Evolutionary conservation across 177 flowering plant species (phyloP).

Genomic region (Vitis hybrid): DNA sequence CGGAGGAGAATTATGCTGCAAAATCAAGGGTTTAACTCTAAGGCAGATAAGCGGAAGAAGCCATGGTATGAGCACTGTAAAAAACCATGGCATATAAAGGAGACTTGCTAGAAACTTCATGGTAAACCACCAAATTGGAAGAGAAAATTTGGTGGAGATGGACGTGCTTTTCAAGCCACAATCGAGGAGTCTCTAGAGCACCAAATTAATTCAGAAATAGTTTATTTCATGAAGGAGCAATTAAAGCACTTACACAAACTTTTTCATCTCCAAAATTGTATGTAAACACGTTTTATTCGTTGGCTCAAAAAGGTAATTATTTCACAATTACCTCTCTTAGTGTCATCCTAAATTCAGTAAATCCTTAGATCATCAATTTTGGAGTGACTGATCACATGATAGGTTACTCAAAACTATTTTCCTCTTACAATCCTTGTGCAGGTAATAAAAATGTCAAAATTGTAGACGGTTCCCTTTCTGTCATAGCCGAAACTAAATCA

Average conservation of each 20-base stretch:
- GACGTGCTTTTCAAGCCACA: not conserved
- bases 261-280: conserved; percentile 3
- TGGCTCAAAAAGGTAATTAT: not conserved
- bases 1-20: too few species aligned
- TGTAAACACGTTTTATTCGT: not conserved
- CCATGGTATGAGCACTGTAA: not conserved
- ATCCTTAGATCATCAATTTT: not conserved
- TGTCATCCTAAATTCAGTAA: not conserved
- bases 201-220: not conserved
- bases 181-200: not conserved
- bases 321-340: not conserved
- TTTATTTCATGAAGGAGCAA: not conserved
- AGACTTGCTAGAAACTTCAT: not conserved
- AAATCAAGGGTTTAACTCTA: not conserved
- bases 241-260: not conserved
- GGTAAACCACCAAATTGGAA: not conserved
- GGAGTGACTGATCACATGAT: not conserved
- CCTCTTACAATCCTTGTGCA: too few species aligned
- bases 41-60: not conserved
- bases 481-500: not conserved
- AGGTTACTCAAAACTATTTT: too few species aligned
- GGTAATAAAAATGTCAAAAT: too few species aligned
- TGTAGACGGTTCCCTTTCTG: not conserved
- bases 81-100: not conserved
- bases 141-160: not conserved